Percentiles rank a stretch among this genome's conserved stretches.
Conservation (phyloP, 2,329 filamentous ascomycete genomes). For the Diplodia seriata region DNA sequence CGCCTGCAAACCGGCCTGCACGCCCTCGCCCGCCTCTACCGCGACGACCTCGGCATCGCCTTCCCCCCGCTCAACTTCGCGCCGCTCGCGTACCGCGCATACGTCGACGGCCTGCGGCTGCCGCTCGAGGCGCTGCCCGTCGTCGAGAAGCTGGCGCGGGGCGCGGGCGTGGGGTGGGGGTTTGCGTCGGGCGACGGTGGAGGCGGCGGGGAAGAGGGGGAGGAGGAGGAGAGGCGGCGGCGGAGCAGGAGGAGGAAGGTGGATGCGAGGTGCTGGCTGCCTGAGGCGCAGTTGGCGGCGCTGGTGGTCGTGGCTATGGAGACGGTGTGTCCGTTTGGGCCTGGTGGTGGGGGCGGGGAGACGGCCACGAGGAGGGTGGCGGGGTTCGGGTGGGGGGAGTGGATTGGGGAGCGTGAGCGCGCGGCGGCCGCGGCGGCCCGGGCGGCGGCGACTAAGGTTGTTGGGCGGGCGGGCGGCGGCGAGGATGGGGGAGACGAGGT, state of each 20-base stretch:
- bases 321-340: conserved; percentile 74
- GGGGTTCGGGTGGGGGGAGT: neutral
- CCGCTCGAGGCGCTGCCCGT: conserved; percentile 73
- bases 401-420: neutral
- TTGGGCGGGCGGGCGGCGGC: neutral
- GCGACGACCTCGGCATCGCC: conserved; percentile 70
- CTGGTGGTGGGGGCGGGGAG: conserved; percentile 39
- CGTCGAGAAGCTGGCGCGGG: conserved; percentile 62
- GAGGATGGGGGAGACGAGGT: neutral
- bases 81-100: conserved; percentile 68
- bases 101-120: conserved; percentile 73
- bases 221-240: too few relatives aligned
- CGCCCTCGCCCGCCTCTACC: conserved; percentile 68
- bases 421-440: neutral
- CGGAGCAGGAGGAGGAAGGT: neutral
- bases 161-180: conserved; percentile 62
- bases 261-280: conserved; percentile 43
- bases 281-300: conserved; percentile 76
- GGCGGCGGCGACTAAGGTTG: neutral
- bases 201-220: too few relatives aligned
- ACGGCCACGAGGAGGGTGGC: conserved; percentile 50
- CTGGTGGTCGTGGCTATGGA: conserved; percentile 79
- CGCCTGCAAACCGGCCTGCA: conserved; percentile 70
- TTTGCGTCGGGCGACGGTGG: conserved; percentile 48
- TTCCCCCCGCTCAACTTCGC: conserved; percentile 77